Evolutionary conservation across 1,284 basidiomycete genomes (phyloP), one percentile per base, ranked within the genome.

Genomic region (Spongiforma sp.): DNA sequence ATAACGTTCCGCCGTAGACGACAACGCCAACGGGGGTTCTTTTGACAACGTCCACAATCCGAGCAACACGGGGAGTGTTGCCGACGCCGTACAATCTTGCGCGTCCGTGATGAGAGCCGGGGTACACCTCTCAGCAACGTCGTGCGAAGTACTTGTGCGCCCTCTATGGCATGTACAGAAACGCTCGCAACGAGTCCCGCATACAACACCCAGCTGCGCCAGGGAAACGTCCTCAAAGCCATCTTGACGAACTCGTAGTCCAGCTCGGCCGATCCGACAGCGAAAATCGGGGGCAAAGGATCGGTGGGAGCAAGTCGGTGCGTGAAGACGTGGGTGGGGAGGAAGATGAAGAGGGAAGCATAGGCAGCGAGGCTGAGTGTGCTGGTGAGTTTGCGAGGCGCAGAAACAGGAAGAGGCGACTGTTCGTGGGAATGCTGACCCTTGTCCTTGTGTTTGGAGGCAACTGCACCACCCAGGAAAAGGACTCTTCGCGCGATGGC

Each of bases 241-340:
- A 83, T 80, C 74, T 93, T 91, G 61, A 93, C 89, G 72, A 88
- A 92, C 65, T 92, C 89, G 71, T 84, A 92, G 76, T 93, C 89
- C 46, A 93, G 82, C 68, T 93, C 90, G 1, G 86, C 78, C 1
- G 91, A 90, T 32, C 89, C 86, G n/a, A 93, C 79, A 9, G 82
- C 75, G 55, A 80, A 75, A 64, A 91, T 86, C 17, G 89, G 85
- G 1, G 80, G 64, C 14, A 71, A 63, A 1, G 80, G 67, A 41
- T 78, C 73, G 2, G 81, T 77, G 79, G 76, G 61, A 73, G 74
- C 17, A 79, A 84, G 62, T 17, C 90, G 86, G 69, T 93, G 89
- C 0, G 83, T 85, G 61, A 86, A 70, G 73, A 86, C 82, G 72
- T 93, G 92, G 19, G 89, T 77, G 4, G 89, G 87, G 2, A 91